These are phyloP conservation scores for Talaromyces nanjingensis DNA, from an alignment of 495 filamentous ascomycete genomes.

Conservation along the genomic window DNA sequence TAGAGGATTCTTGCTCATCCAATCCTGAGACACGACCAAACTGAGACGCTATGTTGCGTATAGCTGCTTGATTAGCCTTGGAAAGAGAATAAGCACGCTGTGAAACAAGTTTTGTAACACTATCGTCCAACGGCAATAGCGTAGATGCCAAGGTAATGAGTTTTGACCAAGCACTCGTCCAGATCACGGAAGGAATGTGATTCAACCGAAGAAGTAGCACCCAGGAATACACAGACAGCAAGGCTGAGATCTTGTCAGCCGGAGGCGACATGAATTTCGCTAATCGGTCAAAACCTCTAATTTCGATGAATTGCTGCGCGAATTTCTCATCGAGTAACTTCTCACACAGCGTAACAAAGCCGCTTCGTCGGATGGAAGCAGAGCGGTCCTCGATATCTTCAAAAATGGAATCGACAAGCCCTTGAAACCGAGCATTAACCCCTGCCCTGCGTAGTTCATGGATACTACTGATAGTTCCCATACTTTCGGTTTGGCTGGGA, in stretches of 20 bases:
- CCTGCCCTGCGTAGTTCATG: slow-evolving; percentile 88
- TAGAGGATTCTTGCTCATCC: slow-evolving; percentile 11
- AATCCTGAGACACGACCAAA: slow-evolving; percentile 9
- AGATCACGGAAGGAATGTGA: slow-evolving; percentile 21
- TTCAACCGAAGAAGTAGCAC: slow-evolving; percentile 20
- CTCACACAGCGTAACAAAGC: slow-evolving; percentile 61
- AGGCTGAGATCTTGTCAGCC: slow-evolving; percentile 25
- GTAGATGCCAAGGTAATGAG: slow-evolving; percentile 21
- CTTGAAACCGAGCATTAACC: slow-evolving; percentile 70
- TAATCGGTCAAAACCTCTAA: slow-evolving; percentile 62
- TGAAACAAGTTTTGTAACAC: slow-evolving; percentile 18
- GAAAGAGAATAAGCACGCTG: slow-evolving; percentile 19
- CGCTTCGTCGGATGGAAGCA: slow-evolving; percentile 40
- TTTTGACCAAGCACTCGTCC: slow-evolving; percentile 26
- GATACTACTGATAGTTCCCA: slow-evolving; percentile 65
- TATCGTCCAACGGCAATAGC: slow-evolving; percentile 22
- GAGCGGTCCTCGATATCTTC: slow-evolving; percentile 67
- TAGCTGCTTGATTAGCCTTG: slow-evolving; percentile 21
- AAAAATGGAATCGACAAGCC: slow-evolving; percentile 74
- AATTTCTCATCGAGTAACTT: slow-evolving; percentile 64
- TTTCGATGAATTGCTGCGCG: slow-evolving; percentile 65
- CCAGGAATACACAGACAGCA: slow-evolving; percentile 28
- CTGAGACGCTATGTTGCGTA: slow-evolving; percentile 21
- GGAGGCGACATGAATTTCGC: slow-evolving; percentile 31
- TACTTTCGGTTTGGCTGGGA: slow-evolving; percentile 47